Percentiles rank a stretch among this genome's conserved stretches.
Evolutionary conservation across 208 protist genomes (phyloP).

Genomic region (Perkinsela sp.): DNA sequence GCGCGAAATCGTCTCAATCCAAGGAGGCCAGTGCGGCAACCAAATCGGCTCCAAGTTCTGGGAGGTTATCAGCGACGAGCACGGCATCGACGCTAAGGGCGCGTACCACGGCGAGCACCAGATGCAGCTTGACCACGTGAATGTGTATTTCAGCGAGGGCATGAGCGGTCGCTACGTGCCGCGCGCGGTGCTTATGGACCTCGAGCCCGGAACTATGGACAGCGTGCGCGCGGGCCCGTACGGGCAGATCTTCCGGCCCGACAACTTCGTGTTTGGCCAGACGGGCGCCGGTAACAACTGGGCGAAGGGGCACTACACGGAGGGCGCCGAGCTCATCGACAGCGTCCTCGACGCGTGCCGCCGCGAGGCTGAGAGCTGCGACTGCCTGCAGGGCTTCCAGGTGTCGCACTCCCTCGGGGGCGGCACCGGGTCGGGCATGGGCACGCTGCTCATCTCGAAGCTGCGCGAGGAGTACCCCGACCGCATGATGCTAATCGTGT

Average conservation of each 20-base stretch:
- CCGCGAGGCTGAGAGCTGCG: constrained; percentile 76
- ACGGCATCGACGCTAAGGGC: constrained; percentile 44
- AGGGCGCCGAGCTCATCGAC: constrained; percentile 81
- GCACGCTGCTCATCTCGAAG: constrained; percentile 80
- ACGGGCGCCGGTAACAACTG: constrained; percentile 85
- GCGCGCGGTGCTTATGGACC: constrained; percentile 12
- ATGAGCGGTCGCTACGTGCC: constrained; percentile 12
- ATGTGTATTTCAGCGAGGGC: constrained; percentile 88
- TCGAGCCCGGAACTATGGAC: constrained; percentile 53
- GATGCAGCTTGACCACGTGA: constrained; percentile 77
- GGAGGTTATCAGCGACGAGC: constrained; percentile 11
- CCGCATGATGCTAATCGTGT: constrained; percentile 80
- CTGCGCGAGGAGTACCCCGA: constrained; percentile 86
- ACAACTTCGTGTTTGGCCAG: constrained; percentile 84
- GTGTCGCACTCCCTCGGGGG: constrained; percentile 85
- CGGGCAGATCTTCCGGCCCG: constrained; percentile 49
- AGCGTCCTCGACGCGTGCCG: constrained; percentile 70
- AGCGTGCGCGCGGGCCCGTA: constrained; percentile 17
- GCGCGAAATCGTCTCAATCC: constrained; percentile 80
- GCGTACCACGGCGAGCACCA: constrained; percentile 61
- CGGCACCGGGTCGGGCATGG: constrained; percentile 73
- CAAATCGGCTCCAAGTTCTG: constrained; percentile 45
- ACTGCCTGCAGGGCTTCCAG: constrained; percentile 91
- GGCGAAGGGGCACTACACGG: constrained; percentile 83
- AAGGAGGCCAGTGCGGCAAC: constrained; percentile 85